These are phyloP conservation scores for Naganishia randhawae DNA, from an alignment of 768 basidiomycete species.

Conservation along the genomic window DNA sequence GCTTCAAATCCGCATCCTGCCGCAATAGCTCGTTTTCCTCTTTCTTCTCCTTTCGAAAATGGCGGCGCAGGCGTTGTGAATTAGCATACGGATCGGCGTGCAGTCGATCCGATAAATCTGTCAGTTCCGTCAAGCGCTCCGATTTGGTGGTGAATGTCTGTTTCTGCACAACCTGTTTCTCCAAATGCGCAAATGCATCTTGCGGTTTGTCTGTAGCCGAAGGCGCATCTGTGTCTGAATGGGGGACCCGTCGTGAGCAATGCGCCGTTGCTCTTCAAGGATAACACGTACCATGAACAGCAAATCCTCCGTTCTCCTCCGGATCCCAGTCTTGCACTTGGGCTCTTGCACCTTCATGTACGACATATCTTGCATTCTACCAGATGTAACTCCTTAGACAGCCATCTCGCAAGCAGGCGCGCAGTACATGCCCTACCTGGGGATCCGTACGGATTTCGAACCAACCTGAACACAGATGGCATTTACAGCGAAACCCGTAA, in stretches of 20 bases:
- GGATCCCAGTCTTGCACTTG: constrained; percentile 97
- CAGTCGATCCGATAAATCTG: constrained; percentile 69
- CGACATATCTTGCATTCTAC: constrained; percentile 93
- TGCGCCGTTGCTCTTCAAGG: no score
- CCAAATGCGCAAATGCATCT: constrained; percentile 82
- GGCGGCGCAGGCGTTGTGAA: constrained; percentile 68
- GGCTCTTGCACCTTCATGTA: constrained; percentile 83
- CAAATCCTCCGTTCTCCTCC: constrained; percentile 89
- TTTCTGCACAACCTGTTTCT: constrained; percentile 79
- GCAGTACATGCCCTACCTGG: constrained; percentile 59
- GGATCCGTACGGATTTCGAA: constrained; percentile 98
- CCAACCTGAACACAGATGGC: constrained; percentile 92
- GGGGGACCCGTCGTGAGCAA: no score
- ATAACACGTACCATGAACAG: constrained; percentile 64
- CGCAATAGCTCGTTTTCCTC: constrained; percentile 64
- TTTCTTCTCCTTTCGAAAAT: constrained; percentile 84
- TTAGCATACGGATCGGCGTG: constrained; percentile 82
- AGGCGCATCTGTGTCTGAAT: constrained; percentile 63
- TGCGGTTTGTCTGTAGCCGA: constrained; percentile 56
- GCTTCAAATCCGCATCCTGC: constrained; percentile 68
- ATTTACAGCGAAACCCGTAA: constrained; percentile 93
- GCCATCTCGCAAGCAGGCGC: background rate
- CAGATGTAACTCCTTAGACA: background rate
- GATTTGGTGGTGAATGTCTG: constrained; percentile 68
- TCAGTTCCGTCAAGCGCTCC: constrained; percentile 75